phyloP scores from a whole-genome alignment of 2,329 filamentous ascomycete genomes.

The Orbilia blumenaviensis region DNA sequence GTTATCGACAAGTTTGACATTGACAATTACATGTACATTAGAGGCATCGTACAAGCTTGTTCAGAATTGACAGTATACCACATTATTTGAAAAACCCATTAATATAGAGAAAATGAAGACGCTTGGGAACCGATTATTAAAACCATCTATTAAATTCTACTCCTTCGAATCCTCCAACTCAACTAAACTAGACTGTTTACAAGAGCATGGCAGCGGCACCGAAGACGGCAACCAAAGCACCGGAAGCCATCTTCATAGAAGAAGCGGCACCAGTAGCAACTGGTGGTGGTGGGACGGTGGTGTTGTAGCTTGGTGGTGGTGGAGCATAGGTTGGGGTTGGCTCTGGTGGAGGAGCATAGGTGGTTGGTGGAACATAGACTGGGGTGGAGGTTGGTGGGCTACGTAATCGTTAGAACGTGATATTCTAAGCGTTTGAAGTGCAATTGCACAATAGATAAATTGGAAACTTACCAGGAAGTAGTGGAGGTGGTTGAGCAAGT shows the following conservation, averaged over 20 bases:
- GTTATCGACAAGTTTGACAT: conserved; percentile 54
- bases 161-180: conserved; percentile 1
- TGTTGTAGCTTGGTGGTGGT: conserved; percentile 51
- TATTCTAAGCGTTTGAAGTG: neutral
- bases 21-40: conserved; percentile 50
- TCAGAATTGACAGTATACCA: conserved; percentile 25
- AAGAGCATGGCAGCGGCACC: conserved; percentile 53
- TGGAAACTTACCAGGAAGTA: conserved; percentile 44
- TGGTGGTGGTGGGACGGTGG: conserved; percentile 45
- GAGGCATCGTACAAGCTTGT: conserved; percentile 46
- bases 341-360: conserved; percentile 30
- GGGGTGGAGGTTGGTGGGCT: conserved; percentile 49
- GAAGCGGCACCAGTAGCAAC: conserved; percentile 47
- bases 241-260: conserved; percentile 53
- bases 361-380: conserved; percentile 36
- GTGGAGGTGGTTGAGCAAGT: conserved; percentile 39
- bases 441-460: neutral
- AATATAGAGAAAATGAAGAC: conserved; percentile 39
- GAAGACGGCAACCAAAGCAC: conserved; percentile 53
- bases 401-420: neutral
- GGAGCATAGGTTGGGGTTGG: conserved; percentile 38
- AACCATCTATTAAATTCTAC: conserved; percentile 51
- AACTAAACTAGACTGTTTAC: conserved; percentile 37
- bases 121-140: conserved; percentile 30
- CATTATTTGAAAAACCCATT: conserved; percentile 38